phyloP scores from a whole-genome alignment of 176 grass and related monocot genomes.

The Oryza brachyantha region DNA sequence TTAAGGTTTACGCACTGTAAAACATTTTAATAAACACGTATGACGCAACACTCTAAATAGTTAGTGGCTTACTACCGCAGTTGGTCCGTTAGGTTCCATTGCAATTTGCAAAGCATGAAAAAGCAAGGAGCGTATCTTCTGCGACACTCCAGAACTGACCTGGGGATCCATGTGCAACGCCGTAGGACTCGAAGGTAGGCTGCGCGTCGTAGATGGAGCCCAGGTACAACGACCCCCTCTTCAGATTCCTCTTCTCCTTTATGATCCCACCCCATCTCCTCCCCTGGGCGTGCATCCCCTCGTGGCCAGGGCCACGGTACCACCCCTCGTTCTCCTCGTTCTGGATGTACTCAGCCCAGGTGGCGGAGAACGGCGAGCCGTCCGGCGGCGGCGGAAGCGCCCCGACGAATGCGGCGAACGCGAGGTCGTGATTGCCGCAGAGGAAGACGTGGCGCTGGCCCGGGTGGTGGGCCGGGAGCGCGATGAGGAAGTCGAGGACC shows the following conservation, averaged over 20 bases:
- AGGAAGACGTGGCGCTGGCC: slow-evolving; percentile 82
- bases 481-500: slow-evolving; percentile 72
- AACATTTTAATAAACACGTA: background rate
- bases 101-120: background rate
- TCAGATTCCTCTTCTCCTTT: slow-evolving; percentile 54
- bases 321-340: slow-evolving; percentile 78
- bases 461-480: slow-evolving; percentile 55
- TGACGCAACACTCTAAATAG: background rate
- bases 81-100: background rate
- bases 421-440: slow-evolving; percentile 94
- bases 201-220: slow-evolving; percentile 84
- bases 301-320: slow-evolving; percentile 66
- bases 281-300: slow-evolving; percentile 80
- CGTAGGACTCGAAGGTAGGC: slow-evolving; percentile 86
- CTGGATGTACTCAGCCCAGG: slow-evolving; percentile 66
- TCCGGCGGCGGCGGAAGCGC: slow-evolving; percentile 65
- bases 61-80: background rate
- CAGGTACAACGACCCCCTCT: slow-evolving; percentile 57
- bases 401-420: slow-evolving; percentile 86
- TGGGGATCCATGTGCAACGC: slow-evolving; percentile 71
- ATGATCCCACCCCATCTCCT: slow-evolving; percentile 76
- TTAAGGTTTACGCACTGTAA: background rate
- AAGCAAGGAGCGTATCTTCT: slow-evolving; percentile 19
- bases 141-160: slow-evolving; percentile 27
- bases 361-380: slow-evolving; percentile 56